Conservation (phyloP, 179 eudicot species). For the Silene coronaria region DNA sequence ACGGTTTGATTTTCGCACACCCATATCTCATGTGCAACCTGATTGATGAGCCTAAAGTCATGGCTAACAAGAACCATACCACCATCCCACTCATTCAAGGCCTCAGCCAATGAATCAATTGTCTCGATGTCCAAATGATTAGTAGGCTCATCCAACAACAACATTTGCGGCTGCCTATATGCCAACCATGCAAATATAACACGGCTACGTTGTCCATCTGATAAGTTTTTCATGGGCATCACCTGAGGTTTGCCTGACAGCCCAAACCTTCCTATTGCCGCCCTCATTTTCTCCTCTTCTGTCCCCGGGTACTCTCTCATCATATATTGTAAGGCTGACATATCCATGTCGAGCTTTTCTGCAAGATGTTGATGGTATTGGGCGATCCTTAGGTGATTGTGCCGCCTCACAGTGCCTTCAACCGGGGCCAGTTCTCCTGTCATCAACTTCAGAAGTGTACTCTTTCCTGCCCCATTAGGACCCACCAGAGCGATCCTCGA, state of each 20-base stretch:
- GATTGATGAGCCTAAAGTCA: slow-evolving; percentile 92
- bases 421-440: slow-evolving; percentile 77
- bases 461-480: slow-evolving; percentile 97
- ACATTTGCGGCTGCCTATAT: slow-evolving; percentile 74
- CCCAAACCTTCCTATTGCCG: slow-evolving; percentile 83
- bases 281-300: slow-evolving; percentile 89
- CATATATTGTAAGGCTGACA: slow-evolving; percentile 76
- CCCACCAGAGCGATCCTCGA: slow-evolving; percentile 91
- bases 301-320: slow-evolving; percentile 80
- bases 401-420: slow-evolving; percentile 87
- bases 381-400: slow-evolving; percentile 85
- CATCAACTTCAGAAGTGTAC: slow-evolving; percentile 96
- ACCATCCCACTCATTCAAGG: slow-evolving; percentile 95
- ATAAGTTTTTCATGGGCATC: slow-evolving; percentile 90
- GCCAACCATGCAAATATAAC: slow-evolving; percentile 96
- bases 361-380: slow-evolving; percentile 93
- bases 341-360: slow-evolving; percentile 74
- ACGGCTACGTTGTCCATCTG: slow-evolving; percentile 86
- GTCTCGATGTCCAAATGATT: slow-evolving; percentile 96
- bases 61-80: slow-evolving; percentile 96
- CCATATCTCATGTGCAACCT: slow-evolving; percentile 97
- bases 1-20: slow-evolving; percentile 83
- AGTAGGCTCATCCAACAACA: slow-evolving; percentile 89
- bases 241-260: slow-evolving; percentile 83
- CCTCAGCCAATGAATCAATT: slow-evolving; percentile 88